Evolutionary conservation across 495 filamentous ascomycete genomes (phyloP), one percentile per base, ranked within the genome.

Genomic region (Aspergillus haitiensis): DNA sequence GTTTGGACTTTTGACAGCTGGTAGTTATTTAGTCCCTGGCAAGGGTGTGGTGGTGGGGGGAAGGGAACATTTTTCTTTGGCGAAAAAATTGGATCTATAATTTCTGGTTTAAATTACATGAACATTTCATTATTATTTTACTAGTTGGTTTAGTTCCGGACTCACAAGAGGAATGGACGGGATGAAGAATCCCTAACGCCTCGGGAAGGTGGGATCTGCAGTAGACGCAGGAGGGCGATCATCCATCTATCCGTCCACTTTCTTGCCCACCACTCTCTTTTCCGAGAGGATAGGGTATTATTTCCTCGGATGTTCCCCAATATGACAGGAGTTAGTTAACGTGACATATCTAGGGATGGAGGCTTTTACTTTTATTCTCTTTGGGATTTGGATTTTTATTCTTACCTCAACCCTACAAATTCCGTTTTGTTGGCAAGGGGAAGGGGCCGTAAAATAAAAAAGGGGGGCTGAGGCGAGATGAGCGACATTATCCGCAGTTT

Each of bases 221-320:
- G 45, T 13, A 58, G 47, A 56, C 31, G 56, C 51, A 56, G 56
- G 56, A n/a, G 60, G 64, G 54, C 50, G 64, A 66, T 66, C 64
- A 58, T 58, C 45, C 45, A 40, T 53, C 33, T 37, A 6, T 47
- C 37, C n/a, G 11, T 10, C 39, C 48, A 47, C 15, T 31, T 18
- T 36, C 34, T 47, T 16, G 10, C 32, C 8, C 31, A 8, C 32
- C 21, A 13, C 55, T 12, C 36, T 27, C 54, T 27, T 40, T 50
- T 47, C 45, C 27, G 56, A 59, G 56, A 56, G 52, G 55, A 18
- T 31, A 52, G 57, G 52, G 15, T 57, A 35, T 27, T 57, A 49
- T 60, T 54, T 60, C 62, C 62, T 60, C 62, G 62, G 57, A 58
- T 39, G 31, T 42, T 52, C 27, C 13, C 32, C 21, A 33, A 36